Evolutionary conservation across 2,329 filamentous ascomycete genomes (phyloP), one percentile per base, ranked within the genome.

Genomic region (Chaetomiaceae sp.): DNA sequence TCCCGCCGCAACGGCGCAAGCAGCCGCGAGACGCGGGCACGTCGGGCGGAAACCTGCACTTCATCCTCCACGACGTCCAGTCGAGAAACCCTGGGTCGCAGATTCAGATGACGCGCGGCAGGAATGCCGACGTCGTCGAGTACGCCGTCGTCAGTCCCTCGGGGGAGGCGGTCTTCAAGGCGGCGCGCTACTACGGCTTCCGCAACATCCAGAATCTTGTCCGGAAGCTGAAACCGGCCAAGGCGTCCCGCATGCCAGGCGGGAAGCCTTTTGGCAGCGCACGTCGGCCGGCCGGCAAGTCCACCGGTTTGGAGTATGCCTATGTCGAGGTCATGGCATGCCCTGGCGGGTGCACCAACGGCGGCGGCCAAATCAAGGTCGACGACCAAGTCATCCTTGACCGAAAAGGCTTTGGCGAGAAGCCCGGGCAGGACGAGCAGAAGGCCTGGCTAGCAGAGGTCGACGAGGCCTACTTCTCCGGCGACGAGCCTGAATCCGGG

Each of bases 271-370:
- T 81, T 42, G 81, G 78, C 1, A 79, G 75, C 49, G 79, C 74
- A 39, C 78, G 79, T 54, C 79, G 75, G 57, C 76, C 75, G 6
- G 73, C 69, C 15, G 80, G 73, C 6, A 80, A 80, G 62, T 64
- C 74, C 17, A 67, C 70, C 17, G 70, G 72, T 5, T 71, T 81
- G 6, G 89, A 96, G 33, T 91, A 91, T 68, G 81, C 87, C n/a
- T 97, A 95, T 70, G 88, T 97, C 25, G 94, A 99, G 72, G 94
- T 99, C 54, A 99, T 99, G 94, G 94, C 94, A 14, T 99, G 94
- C 69, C 94, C 94, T 0, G 94, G 94, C n/a, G 94, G 94, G 3
- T 99, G 94, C 73, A 99, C 94, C 51, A 99, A 99, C 64, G 94
- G 94, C 2, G 94, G 94, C 34, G 94, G 94, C 1, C 94, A 99